Evolutionary conservation across 2,329 filamentous ascomycete genomes (phyloP).

Genomic region (Diaporthe aspalathi): DNA sequence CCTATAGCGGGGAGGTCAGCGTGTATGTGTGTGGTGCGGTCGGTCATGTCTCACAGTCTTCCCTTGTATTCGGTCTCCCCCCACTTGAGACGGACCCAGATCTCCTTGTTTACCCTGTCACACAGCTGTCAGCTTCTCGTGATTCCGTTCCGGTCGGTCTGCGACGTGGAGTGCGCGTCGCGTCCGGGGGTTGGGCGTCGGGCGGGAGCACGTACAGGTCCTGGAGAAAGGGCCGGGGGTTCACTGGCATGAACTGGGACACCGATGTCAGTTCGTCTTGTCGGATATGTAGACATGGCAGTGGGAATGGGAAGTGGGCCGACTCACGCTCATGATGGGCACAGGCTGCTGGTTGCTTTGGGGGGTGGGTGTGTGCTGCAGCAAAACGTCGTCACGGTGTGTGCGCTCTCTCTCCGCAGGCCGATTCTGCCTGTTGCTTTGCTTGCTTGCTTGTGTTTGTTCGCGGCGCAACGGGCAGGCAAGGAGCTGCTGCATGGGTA

Average conservation of each 20-base stretch:
- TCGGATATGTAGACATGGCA: background rate
- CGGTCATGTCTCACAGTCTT: conserved; percentile 62
- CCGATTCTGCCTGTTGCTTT: conserved; percentile 26
- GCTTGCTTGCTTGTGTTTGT: conserved; percentile 8
- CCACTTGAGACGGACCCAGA: conserved; percentile 97
- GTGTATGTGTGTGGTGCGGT: background rate
- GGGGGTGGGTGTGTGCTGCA: background rate
- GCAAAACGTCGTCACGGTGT: conserved; percentile 17
- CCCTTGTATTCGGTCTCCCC: conserved; percentile 98
- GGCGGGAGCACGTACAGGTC: conserved; percentile 73
- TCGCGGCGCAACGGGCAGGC: conserved; percentile 16
- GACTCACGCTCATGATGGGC: conserved; percentile 39
- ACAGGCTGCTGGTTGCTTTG: background rate
- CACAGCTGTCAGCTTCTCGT: conserved; percentile 20
- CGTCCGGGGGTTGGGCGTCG: conserved; percentile 64
- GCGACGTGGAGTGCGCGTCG: conserved; percentile 49
- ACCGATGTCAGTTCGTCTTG: background rate
- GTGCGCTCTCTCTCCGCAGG: conserved; percentile 1
- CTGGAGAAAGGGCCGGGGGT: conserved; percentile 97
- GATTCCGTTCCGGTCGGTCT: background rate
- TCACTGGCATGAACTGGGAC: conserved; percentile 85
- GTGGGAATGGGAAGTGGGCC: background rate
- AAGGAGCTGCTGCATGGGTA: conserved; percentile 1
- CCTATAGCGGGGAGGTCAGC: conserved; percentile 30
- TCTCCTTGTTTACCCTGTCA: conserved; percentile 84